phyloP scores from a whole-genome alignment of 2,329 filamentous ascomycete genomes.

The Colletotrichum gigasporum region DNA sequence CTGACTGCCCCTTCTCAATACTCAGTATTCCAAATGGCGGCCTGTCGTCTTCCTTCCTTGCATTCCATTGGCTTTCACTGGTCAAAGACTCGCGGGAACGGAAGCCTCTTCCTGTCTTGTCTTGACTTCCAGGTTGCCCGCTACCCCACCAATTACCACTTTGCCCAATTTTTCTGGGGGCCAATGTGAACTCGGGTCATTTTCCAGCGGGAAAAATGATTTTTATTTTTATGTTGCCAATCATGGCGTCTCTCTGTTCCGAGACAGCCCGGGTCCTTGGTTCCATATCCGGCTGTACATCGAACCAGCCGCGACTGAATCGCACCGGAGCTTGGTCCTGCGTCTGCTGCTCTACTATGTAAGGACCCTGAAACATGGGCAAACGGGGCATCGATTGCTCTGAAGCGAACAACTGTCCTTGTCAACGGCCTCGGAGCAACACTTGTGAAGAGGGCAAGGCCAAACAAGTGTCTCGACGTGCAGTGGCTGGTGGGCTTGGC shows the following conservation, averaged over 20 bases:
- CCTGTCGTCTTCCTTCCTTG: slow-evolving; percentile 11
- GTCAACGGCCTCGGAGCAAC: too few species aligned
- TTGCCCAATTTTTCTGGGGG: slow-evolving; percentile 15
- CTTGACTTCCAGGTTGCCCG: slow-evolving; percentile 6
- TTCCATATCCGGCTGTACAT: slow-evolving; percentile 1
- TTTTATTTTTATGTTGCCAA: neutral
- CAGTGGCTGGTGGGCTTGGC: slow-evolving; percentile 5
- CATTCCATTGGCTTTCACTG: slow-evolving; percentile 15
- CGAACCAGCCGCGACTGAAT: slow-evolving; percentile 10
- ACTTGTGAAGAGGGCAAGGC: neutral
- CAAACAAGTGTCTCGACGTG: slow-evolving; percentile 17
- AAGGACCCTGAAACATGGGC: slow-evolving; percentile 5
- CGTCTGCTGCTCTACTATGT: neutral
- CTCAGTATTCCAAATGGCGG: slow-evolving; percentile 23
- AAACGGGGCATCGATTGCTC: neutral
- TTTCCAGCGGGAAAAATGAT: slow-evolving; percentile 2
- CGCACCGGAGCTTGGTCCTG: neutral
- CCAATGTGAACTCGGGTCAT: slow-evolving; percentile 20
- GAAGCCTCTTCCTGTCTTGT: slow-evolving; percentile 27
- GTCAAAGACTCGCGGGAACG: slow-evolving; percentile 16
- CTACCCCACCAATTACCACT: slow-evolving; percentile 20
- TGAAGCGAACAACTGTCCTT: neutral
- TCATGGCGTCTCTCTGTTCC: neutral
- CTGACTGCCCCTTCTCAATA: slow-evolving; percentile 19
- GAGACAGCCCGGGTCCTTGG: slow-evolving; percentile 11